A percentile compares a stretch with the other conserved stretches of the same genome.
phyloP scores from a whole-genome alignment of 257 asterid genomes.

The Penstemon eatonii region DNA sequence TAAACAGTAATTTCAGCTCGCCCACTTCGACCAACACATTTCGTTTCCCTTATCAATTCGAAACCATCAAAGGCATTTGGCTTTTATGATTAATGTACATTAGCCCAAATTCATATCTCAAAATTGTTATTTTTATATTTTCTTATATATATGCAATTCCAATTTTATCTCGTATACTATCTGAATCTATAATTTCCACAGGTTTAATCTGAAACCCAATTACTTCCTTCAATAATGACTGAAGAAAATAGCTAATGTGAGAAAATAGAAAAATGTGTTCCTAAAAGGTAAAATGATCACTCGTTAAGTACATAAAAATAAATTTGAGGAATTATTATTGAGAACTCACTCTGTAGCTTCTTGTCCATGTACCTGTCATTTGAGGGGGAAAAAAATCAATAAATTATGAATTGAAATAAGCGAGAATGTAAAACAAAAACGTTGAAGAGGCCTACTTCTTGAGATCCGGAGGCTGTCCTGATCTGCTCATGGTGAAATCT shows the following conservation, averaged over 20 bases:
- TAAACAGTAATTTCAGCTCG: neutral
- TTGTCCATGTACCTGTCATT: constrained; percentile 86
- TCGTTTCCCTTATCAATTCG: too few relatives aligned
- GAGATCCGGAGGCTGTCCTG: constrained; percentile 98
- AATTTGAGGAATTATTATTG: neutral
- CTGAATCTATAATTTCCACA: too few relatives aligned
- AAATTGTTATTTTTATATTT: neutral
- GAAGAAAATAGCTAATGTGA: neutral
- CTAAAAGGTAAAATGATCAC: too few relatives aligned
- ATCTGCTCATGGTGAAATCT: constrained; percentile 62
- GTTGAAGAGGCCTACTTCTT: constrained; percentile 52
- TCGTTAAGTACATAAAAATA: too few relatives aligned
- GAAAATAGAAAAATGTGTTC: too few relatives aligned
- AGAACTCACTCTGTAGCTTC: constrained; percentile 78
- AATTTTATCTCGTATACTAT: too few relatives aligned
- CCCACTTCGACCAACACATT: too few relatives aligned
- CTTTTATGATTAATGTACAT: neutral
- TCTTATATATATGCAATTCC: too few relatives aligned
- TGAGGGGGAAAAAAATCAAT: neutral
- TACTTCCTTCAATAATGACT: neutral
- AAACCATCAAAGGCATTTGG: too few relatives aligned
- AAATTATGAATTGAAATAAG: neutral
- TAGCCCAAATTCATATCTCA: neutral
- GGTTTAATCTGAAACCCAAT: too few relatives aligned
- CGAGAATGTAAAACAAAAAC: neutral